phyloP scores from a whole-genome alignment of 192 early-diverging fungal species.

The Coemansia reversa region DNA sequence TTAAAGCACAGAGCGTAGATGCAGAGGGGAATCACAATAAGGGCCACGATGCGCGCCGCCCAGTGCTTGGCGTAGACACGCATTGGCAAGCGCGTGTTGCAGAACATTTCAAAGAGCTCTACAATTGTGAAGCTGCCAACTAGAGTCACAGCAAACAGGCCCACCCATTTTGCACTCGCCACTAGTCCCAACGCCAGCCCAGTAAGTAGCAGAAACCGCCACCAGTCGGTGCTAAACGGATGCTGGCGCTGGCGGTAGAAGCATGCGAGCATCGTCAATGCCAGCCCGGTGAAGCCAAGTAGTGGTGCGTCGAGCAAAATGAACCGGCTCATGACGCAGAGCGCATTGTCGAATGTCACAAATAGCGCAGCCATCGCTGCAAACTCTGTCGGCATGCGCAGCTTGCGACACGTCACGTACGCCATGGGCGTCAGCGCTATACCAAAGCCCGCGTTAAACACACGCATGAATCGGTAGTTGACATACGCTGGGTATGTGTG shows the following conservation, averaged over 20 bases:
- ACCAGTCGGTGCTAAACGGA: constrained; percentile 87
- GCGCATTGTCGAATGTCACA: constrained; percentile 69
- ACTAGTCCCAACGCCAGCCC: constrained; percentile 88
- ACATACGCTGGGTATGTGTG: constrained; percentile 73
- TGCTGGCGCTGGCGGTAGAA: constrained; percentile 71
- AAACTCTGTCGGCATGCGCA: constrained; percentile 67
- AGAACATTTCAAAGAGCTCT: constrained; percentile 50
- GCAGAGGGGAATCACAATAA: constrained; percentile 77
- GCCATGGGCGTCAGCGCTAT: constrained; percentile 85
- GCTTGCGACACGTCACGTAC: constrained; percentile 78
- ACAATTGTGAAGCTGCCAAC: constrained; percentile 40
- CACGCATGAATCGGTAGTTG: constrained; percentile 85
- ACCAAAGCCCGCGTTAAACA: constrained; percentile 90
- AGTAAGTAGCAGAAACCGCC: constrained; percentile 76
- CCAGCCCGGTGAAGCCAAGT: constrained; percentile 76
- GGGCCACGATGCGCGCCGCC: constrained; percentile 72
- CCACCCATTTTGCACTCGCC: constrained; percentile 93
- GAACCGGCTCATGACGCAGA: constrained; percentile 78
- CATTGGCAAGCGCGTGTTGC: constrained; percentile 52
- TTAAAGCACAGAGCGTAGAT: constrained; percentile 82
- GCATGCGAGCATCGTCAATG: constrained; percentile 64
- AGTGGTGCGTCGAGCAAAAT: constrained; percentile 96
- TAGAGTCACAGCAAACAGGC: constrained; percentile 86
- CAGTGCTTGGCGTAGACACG: constrained; percentile 77
- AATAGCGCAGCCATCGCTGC: constrained; percentile 72